phyloP scores from a whole-genome alignment of 78 protist species.

The Dictyostelium capitatum region DNA sequence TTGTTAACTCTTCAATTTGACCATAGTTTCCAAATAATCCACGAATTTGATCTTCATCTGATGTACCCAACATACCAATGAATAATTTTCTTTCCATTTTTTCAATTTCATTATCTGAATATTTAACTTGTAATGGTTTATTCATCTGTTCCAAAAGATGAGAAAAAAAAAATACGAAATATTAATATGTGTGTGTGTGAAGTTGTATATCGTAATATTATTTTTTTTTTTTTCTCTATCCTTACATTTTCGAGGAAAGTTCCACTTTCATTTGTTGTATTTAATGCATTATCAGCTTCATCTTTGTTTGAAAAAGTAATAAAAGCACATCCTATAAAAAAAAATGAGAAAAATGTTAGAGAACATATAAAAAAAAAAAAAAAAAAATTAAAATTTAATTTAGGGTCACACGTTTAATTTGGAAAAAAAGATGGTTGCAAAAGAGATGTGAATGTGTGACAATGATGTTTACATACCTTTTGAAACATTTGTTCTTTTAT shows the following conservation, averaged over 20 bases:
- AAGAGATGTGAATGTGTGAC: not conserved
- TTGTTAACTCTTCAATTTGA: constrained; percentile 87
- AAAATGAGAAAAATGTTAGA: not conserved
- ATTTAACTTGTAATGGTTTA: constrained; percentile 78
- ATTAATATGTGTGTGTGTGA: too few species aligned
- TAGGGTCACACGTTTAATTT: not conserved
- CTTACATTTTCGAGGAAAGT: constrained; percentile 49
- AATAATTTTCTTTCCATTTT: constrained; percentile 81
- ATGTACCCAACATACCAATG: constrained; percentile 71
- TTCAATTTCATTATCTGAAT: constrained; percentile 79
- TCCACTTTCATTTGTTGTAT: constrained; percentile 24
- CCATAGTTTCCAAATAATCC: constrained; percentile 81
- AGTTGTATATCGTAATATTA: not conserved
- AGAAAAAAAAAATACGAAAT: not conserved
- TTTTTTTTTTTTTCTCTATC: not conserved
- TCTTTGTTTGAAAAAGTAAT: constrained; percentile 51
- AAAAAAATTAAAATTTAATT: not conserved
- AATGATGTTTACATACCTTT: constrained; percentile 26
- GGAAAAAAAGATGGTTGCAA: not conserved
- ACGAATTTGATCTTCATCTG: constrained; percentile 42
- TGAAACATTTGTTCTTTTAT: constrained; percentile 61
- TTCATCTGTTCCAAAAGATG: constrained; percentile 19
- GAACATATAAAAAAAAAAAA: not conserved
- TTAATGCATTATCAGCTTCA: constrained; percentile 66
- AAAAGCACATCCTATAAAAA: constrained; percentile 67